Evolutionary conservation across 352 stramenopile genomes (phyloP).

Genomic region (Phytophthora aleatoria): DNA sequence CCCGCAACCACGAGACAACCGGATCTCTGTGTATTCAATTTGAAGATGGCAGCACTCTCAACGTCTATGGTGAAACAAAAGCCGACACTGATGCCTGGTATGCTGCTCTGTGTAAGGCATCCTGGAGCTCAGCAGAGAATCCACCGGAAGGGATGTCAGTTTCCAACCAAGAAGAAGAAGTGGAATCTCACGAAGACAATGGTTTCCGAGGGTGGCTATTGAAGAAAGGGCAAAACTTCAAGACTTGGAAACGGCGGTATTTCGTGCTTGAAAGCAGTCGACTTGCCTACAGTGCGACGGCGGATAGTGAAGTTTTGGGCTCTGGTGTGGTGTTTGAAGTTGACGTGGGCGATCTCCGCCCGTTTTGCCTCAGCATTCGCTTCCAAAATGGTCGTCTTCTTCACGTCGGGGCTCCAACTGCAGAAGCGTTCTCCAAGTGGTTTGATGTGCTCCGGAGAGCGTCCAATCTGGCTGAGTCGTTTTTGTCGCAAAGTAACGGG

Average conservation of each 20-base stretch:
- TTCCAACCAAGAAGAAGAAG: slow-evolving; percentile 27
- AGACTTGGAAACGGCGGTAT: slow-evolving; percentile 85
- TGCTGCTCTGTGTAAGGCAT: slow-evolving; percentile 38
- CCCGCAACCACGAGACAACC: slow-evolving; percentile 31
- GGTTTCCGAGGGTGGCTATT: slow-evolving; percentile 66
- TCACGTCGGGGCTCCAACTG: slow-evolving; percentile 60
- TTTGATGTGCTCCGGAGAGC: slow-evolving; percentile 50
- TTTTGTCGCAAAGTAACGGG: slow-evolving; percentile 50
- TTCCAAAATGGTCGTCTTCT: slow-evolving; percentile 80
- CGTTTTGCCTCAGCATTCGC: slow-evolving; percentile 69
- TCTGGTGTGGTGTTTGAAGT: slow-evolving; percentile 76
- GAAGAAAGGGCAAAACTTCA: slow-evolving; percentile 84
- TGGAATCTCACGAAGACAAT: slow-evolving; percentile 13
- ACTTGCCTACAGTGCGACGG: slow-evolving; percentile 52
- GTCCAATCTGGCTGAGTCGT: slow-evolving; percentile 71
- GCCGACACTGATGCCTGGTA: slow-evolving; percentile 61
- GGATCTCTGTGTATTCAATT: slow-evolving; percentile 54
- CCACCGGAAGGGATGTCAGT: neutral
- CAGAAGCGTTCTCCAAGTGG: slow-evolving; percentile 62
- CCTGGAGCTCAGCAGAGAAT: slow-evolving; percentile 24
- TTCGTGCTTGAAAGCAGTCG: slow-evolving; percentile 73
- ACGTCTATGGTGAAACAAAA: slow-evolving; percentile 49
- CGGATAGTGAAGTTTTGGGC: slow-evolving; percentile 49
- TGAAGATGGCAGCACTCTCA: slow-evolving; percentile 50
- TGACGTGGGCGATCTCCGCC: slow-evolving; percentile 50